These are phyloP conservation scores for Isochrysis galbana DNA, from an alignment of 78 protist species.

Conservation along the genomic window DNA sequence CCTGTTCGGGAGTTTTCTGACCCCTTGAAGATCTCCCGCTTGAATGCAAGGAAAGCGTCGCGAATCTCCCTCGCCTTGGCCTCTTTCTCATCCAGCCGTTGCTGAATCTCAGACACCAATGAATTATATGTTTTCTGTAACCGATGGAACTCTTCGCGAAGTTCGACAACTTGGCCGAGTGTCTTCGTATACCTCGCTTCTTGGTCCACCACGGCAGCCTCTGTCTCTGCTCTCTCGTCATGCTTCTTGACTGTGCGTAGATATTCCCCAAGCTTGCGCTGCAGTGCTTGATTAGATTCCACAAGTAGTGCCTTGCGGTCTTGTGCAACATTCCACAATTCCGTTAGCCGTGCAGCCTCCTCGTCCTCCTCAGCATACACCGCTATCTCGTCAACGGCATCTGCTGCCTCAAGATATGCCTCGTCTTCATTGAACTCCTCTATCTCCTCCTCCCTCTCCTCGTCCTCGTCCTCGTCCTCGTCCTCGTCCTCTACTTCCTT, in stretches of 20 bases:
- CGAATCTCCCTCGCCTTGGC: conserved; percentile 14
- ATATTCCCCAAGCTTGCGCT: neutral
- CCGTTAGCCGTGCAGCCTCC: too few species aligned
- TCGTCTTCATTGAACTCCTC: too few species aligned
- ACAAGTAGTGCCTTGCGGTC: too few species aligned
- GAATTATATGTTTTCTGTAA: neutral
- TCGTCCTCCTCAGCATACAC: too few species aligned
- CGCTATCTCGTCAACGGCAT: too few species aligned
- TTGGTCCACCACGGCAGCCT: neutral
- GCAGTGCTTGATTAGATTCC: conserved; percentile 14
- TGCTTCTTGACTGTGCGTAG: neutral
- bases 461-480: too few species aligned
- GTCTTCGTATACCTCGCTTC: neutral
- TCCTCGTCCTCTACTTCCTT: too few species aligned
- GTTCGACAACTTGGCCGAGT: neutral
- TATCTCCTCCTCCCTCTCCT: too few species aligned
- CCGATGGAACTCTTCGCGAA: neutral
- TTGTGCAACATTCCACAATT: too few species aligned
- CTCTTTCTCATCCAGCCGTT: conserved; percentile 23
- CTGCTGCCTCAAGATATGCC: too few species aligned
- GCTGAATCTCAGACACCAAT: neutral
- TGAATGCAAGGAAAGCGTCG: conserved; percentile 4
- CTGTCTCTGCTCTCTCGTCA: neutral
- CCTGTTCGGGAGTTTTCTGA: conserved; percentile 16
- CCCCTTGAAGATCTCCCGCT: conserved; percentile 25